Percentiles rank a stretch among this genome's conserved stretches.
Evolutionary conservation across 2,329 filamentous ascomycete species (phyloP).

Genomic region (Epichloe amarillans): DNA sequence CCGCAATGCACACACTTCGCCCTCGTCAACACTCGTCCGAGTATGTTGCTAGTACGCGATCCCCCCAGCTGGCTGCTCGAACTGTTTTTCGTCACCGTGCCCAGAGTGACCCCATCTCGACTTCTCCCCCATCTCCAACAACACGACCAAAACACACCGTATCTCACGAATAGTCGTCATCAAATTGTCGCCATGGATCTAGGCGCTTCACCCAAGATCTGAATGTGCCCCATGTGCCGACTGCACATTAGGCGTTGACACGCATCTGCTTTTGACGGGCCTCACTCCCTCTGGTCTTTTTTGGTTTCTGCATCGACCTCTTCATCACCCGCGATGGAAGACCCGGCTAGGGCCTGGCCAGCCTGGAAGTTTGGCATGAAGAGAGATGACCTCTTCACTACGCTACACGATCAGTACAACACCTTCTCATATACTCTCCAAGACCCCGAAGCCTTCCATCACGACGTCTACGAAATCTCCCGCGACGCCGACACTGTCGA

Average conservation of each 20-base stretch:
- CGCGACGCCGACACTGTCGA: slow-evolving; percentile 33
- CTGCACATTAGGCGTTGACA: slow-evolving; percentile 1
- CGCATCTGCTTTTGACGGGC: slow-evolving; percentile 2
- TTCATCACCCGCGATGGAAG: slow-evolving; percentile 33
- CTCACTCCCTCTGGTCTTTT: not conserved
- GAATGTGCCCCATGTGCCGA: slow-evolving; percentile 5
- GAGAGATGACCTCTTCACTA: slow-evolving; percentile 42
- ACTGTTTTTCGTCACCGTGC: slow-evolving; percentile 9
- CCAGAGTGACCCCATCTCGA: slow-evolving; percentile 4
- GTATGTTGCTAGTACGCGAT: slow-evolving; percentile 9
- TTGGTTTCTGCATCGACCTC: not conserved
- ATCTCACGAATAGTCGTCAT: slow-evolving; percentile 1
- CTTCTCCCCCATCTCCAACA: slow-evolving; percentile 4
- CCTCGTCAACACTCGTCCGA: not conserved
- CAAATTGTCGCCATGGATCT: slow-evolving; percentile 10
- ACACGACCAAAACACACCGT: slow-evolving; percentile 2
- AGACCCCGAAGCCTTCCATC: slow-evolving; percentile 47
- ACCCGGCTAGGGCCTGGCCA: slow-evolving; percentile 39
- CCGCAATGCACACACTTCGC: slow-evolving; percentile 2
- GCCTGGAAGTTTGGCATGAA: slow-evolving; percentile 52
- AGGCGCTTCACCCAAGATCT: slow-evolving; percentile 5
- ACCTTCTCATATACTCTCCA: slow-evolving; percentile 42
- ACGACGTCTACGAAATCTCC: slow-evolving; percentile 47
- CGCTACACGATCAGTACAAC: slow-evolving; percentile 47
- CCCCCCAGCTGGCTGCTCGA: slow-evolving; percentile 6